These are phyloP conservation scores for Puccinia polysora DNA, from an alignment of 1,284 basidiomycete genomes.

Conservation along the genomic window DNA sequence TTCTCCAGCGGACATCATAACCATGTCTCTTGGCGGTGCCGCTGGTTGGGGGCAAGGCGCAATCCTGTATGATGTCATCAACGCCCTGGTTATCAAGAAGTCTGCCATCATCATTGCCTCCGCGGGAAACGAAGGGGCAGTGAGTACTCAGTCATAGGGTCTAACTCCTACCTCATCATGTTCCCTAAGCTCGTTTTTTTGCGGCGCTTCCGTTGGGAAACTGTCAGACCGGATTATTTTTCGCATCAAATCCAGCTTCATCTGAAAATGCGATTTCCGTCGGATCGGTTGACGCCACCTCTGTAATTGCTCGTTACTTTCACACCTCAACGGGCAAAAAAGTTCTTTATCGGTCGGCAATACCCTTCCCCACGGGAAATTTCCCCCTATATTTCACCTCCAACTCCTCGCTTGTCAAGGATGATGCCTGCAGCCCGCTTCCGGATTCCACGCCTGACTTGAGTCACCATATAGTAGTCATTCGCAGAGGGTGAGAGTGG, in stretches of 20 bases:
- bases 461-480: conserved; percentile 24
- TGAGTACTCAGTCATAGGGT: neutral
- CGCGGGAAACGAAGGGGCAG: conserved; percentile 44
- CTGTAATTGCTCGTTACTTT: neutral
- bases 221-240: conserved; percentile 35
- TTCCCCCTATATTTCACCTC: conserved; percentile 34
- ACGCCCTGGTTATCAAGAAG: conserved; percentile 27
- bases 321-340: conserved; percentile 21
- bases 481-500: conserved; percentile 35
- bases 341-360: conserved; percentile 31
- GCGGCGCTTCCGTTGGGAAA: neutral
- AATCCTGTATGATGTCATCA: conserved; percentile 26
- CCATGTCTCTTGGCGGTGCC: conserved; percentile 21
- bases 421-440: conserved; percentile 34
- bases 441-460: conserved; percentile 31
- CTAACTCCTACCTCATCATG: neutral
- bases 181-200: neutral
- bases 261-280: conserved; percentile 35
- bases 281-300: conserved; percentile 26
- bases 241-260: conserved; percentile 24
- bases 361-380: conserved; percentile 13
- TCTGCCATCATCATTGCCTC: conserved; percentile 22
- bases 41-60: conserved; percentile 37
- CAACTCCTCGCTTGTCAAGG: conserved; percentile 13
- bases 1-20: conserved; percentile 39